Conservation (phyloP, 345 rosid genomes). For the Hirschfeldia incana region DNA sequence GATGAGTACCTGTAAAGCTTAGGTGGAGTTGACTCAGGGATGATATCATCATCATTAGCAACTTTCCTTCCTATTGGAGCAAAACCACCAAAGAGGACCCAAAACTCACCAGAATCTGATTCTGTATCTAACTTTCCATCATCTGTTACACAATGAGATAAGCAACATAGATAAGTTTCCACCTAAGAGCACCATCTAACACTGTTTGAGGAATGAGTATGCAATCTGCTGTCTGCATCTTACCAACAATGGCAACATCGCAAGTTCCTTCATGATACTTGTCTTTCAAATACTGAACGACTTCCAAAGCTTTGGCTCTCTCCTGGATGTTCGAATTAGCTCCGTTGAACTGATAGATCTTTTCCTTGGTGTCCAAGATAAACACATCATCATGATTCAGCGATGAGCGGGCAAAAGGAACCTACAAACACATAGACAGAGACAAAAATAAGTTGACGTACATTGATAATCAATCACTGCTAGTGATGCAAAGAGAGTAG, state of each 20-base stretch:
- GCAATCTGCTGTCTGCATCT: constrained; percentile 25
- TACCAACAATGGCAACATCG: constrained; percentile 90
- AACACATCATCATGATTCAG: constrained; percentile 2
- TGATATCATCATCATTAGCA: constrained; percentile 68
- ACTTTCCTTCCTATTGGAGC: constrained; percentile 85
- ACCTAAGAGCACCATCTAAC: constrained; percentile 6
- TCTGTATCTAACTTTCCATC: constrained; percentile 95
- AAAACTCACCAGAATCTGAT: constrained; percentile 92
- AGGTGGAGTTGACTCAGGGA: constrained; percentile 74
- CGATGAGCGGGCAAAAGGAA: constrained; percentile 86
- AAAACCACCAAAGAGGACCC: constrained; percentile 96
- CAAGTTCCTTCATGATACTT: constrained; percentile 80
- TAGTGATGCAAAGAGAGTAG: constrained; percentile 1
- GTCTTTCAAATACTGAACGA: constrained; percentile 86
- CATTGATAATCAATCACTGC: neutral
- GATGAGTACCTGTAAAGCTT: constrained; percentile 66
- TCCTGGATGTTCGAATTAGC: constrained; percentile 97
- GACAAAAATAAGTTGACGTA: too few relatives aligned
- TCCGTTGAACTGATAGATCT: constrained; percentile 39
- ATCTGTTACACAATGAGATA: constrained; percentile 49
- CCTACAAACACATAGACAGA: constrained; percentile 48
- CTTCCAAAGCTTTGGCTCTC: constrained; percentile 98
- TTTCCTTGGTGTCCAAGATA: neutral
- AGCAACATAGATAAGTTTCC: constrained; percentile 21
- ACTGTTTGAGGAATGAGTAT: neutral